Evolutionary conservation across 805 yeast species (phyloP), one percentile per base, ranked within the genome.

Genomic region (Groenewaldozyma salmanticensis): DNA sequence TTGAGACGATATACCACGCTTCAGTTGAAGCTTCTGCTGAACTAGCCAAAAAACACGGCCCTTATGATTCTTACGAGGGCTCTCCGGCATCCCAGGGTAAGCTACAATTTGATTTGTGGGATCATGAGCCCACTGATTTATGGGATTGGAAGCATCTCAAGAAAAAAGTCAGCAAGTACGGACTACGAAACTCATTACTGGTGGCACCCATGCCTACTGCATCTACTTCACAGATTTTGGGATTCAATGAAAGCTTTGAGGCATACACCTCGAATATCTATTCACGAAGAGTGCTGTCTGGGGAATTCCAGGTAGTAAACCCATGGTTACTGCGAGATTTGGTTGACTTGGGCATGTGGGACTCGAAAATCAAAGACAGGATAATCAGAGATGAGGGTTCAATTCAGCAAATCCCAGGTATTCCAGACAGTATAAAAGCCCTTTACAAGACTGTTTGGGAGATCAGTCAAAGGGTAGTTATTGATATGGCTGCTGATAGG

Each of bases 401-500:
- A 5, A 74, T 90, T 44, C 94, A 87, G 65, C 64, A 70, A 49
- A 75, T 90, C 31, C 74, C 77, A 41, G 70, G 67, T 43, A 77
- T 90, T 39, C 96, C 97, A 6, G 69, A 68, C 16, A 81, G 81
- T 33, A 53, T 87, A 46, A 86, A 84, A 59, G 71, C 66, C 3
- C 62, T 90, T n/a, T 87, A 88, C 67, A 85, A 81, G 62, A 90
- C 98, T 0, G 96, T 87, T 6, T 90, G 98, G 98, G 98, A 90
- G 64, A 74, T 90, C 36, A 76, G 94, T 37, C 98, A 90, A 63
- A 81, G 76, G 63, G 69, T 72, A 7, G 74, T 90, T 45, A 80
- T 90, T 46, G 95, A 87, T 51, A 74, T 88, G 86, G 86, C 94
- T 27, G 81, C 82, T 16, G 88, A 74, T 56, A 69, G 85, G 53